Conservation (phyloP, 2,329 filamentous ascomycete species). For the Microdochium nivale region DNA sequence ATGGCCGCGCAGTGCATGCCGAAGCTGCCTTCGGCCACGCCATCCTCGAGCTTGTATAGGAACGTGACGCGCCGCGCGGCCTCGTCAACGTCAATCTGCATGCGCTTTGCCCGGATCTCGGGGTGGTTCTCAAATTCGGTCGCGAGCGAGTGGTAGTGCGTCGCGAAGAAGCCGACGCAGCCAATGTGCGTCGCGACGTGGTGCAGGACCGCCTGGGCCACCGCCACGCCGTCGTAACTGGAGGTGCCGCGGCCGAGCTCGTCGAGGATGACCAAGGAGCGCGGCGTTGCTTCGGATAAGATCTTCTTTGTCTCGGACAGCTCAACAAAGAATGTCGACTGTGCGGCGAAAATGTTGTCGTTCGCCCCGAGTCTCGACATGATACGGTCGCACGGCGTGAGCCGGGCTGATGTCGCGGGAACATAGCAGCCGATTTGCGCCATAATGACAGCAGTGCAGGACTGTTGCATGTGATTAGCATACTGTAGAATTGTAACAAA, state of each 20-base stretch:
- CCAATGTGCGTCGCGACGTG: slow-evolving; percentile 90
- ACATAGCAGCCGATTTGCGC: slow-evolving; percentile 93
- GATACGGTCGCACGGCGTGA: slow-evolving; percentile 92
- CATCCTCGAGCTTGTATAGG: slow-evolving; percentile 86
- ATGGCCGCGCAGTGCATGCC: slow-evolving; percentile 99
- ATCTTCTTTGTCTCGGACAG: slow-evolving; percentile 98
- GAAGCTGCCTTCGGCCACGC: slow-evolving; percentile 92
- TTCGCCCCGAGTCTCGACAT: slow-evolving; percentile 97
- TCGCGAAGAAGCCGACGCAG: slow-evolving; percentile 93
- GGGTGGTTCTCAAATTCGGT: slow-evolving; percentile 86
- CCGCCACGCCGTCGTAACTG: slow-evolving; percentile 92
- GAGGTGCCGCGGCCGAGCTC: slow-evolving; percentile 92
- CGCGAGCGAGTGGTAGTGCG: slow-evolving; percentile 91
- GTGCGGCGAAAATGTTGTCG: slow-evolving; percentile 97
- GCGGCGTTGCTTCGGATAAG: slow-evolving; percentile 82
- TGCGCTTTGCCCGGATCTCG: slow-evolving; percentile 76
- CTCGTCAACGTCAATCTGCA: slow-evolving; percentile 93
- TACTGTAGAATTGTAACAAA: background rate
- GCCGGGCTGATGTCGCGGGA: slow-evolving; percentile 68
- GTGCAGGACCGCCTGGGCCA: slow-evolving; percentile 94
- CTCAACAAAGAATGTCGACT: slow-evolving; percentile 98
- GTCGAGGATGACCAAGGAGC: slow-evolving; percentile 92
- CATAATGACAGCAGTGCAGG: slow-evolving; percentile 93
- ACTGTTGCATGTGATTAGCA: slow-evolving; percentile 38
- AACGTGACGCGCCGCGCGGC: slow-evolving; percentile 83